Base-by-base conservation (phyloP, 1,284 basidiomycete genomes). In the Sanghuangporus weigelae region DNA sequence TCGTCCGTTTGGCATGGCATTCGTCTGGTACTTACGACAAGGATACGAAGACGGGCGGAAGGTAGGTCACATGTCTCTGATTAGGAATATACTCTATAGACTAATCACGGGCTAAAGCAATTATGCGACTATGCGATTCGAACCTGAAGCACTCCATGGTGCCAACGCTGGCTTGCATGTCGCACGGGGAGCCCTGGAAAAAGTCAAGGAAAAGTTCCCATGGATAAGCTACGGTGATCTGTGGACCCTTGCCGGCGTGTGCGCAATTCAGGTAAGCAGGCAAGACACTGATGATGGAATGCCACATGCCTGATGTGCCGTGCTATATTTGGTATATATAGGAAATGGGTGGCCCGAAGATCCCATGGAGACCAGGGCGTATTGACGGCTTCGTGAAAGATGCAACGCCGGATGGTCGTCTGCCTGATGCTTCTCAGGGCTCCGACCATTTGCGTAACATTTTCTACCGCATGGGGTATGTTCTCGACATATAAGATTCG, bases 211-310 rank as follows among this genome's bases (percentile, higher is more conserved):
- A 66, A 84, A 95, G 69, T 89, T 87, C 75, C 83, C 87, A 0
- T 96, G 94, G 94, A 96, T 97, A 72, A 90, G 86, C 63, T 97
- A 96, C 74, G 94, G 95, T 69, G 95, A 96, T 72, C 81, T 96
- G 61, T 96, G 95, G 95, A 97, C 94, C 23, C 86, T 97, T 51
- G 95, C 80, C 64, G 95, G 95, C 72, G 92, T 93, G 51, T 82
- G 81, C 67, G 89, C 93, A 57, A 76, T 99, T 66, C 93, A 98
- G 81, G 81, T 73, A 51, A 57, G 67, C 50, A 46, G 49, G 69
- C 67, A 12, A 19, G 55, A 10, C 48, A 23, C 54, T 38, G 16
- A 42, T 8, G 11, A 26, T 54, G 38, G 42, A 40, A 59, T 46
- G 16, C 14, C 40, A 16, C 11, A 44, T 39, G 11, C 10, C 38